These are phyloP conservation scores for Phyllosticta citrichinensis DNA, from an alignment of 2,329 filamentous ascomycete species.

Conservation along the genomic window DNA sequence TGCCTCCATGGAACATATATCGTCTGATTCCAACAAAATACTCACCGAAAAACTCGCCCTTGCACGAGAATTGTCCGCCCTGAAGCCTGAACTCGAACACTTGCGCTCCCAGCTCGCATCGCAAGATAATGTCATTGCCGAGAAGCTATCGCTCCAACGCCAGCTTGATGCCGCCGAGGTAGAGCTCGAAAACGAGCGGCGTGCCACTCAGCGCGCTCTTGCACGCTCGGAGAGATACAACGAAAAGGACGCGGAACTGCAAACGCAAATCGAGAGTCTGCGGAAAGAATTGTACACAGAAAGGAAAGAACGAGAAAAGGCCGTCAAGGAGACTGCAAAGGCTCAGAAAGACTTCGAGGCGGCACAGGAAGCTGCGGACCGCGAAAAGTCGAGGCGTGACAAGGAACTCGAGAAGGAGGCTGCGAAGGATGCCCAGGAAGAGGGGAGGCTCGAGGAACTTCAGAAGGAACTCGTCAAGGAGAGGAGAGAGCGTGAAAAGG, in stretches of 20 bases:
- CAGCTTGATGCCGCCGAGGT: constrained; percentile 69
- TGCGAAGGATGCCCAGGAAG: constrained; percentile 14
- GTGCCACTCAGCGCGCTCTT: constrained; percentile 50
- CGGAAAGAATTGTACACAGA: constrained; percentile 37
- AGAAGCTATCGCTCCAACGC: constrained; percentile 71
- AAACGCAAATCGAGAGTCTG: constrained; percentile 33
- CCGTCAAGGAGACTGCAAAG: constrained; percentile 27
- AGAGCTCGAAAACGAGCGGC: constrained; percentile 73
- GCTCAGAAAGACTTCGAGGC: constrained; percentile 22
- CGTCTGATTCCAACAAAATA: constrained; percentile 59
- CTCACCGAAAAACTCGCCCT: constrained; percentile 56
- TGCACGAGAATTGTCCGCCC: constrained; percentile 46
- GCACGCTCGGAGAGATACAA: constrained; percentile 41
- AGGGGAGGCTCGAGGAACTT: constrained; percentile 10
- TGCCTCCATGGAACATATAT: constrained; percentile 54
- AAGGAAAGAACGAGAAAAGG: constrained; percentile 35
- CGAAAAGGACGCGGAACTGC: constrained; percentile 38
- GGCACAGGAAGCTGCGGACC: constrained; percentile 22
- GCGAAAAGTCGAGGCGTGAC: constrained; percentile 24
- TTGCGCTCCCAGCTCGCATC: constrained; percentile 47
- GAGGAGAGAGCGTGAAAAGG: constrained; percentile 40
- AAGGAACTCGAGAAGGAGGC: constrained; percentile 16
- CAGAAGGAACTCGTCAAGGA: constrained; percentile 26
- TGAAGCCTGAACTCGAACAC: constrained; percentile 54
- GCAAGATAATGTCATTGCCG: constrained; percentile 60